Evolutionary conservation across 1,284 basidiomycete genomes (phyloP), one percentile per base, ranked within the genome.

Genomic region (Ceratobasidium sp.): DNA sequence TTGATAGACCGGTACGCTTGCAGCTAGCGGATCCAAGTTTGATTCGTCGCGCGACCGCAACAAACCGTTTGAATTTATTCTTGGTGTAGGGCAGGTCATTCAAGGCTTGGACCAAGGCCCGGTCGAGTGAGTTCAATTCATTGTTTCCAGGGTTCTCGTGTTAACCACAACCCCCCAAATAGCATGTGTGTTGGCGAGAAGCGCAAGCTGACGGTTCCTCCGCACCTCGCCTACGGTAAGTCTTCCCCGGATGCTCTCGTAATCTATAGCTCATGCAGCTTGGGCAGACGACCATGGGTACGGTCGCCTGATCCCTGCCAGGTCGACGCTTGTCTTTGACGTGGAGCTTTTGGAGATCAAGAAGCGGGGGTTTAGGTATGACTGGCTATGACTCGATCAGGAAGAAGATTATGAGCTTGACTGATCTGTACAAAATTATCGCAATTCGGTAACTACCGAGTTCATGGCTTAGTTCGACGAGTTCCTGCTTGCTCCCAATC

Each of bases 111-210:
- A 95, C 80, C 85, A 93, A 77, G 93, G 93, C 81, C 88, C 94
- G 68, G 79, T 88, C 66, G 93, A 81, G 81, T 82, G 55, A 74
- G 73, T 62, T 18, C 18, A 4, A 20, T 2, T 6, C 52, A 38
- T 27, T 62, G 12, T 8, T 33, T 6, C 35, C 14, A 41, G 16
- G 8, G 7, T 50, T 27, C 3, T 46, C 33, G 18, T 60, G 5
- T 10, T 14, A 1, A 38, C n/a, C 14, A 23, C 46, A 16, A 5
- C 10, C 2, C 38, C 23, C 16, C 38, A 52, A 57, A 20, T 38
- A 85, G 92, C 81, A 97, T 98, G 93, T 98, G 97, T 84, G 83
- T 94, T 48, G 88, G 90, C 78, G 97, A 99, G 87, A 96, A 96
- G 88, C 92, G 97, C 62, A 94, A 89, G n/a, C 89, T 98, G 80